These are phyloP conservation scores for Petunia hybrid DNA, from an alignment of 305 asterid genomes.

Conservation along the genomic window DNA sequence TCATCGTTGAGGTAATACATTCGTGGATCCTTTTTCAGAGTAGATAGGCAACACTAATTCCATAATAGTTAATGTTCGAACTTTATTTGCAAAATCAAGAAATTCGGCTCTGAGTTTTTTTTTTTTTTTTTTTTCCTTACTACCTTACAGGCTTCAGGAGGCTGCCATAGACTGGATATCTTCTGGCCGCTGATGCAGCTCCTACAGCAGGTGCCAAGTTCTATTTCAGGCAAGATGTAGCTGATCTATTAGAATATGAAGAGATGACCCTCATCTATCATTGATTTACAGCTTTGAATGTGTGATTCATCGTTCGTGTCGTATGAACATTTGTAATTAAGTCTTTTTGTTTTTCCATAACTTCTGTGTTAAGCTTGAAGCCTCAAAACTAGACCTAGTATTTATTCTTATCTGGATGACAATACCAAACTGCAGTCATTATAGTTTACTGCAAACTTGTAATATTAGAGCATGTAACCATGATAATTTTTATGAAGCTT, in stretches of 20 bases:
- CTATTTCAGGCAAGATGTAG: slow-evolving; percentile 48
- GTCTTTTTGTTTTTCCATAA: no score
- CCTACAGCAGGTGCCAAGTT: slow-evolving; percentile 53
- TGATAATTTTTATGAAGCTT: no score
- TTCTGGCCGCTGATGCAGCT: slow-evolving; percentile 97
- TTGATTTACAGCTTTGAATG: background rate
- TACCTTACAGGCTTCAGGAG: slow-evolving; percentile 65
- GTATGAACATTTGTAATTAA: background rate
- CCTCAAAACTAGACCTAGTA: background rate
- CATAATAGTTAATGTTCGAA: background rate
- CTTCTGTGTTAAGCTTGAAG: background rate
- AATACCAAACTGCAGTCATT: no score
- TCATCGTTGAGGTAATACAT: slow-evolving; percentile 74
- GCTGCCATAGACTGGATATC: slow-evolving; percentile 85
- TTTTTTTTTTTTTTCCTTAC: background rate
- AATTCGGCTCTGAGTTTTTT: background rate
- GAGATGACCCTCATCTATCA: background rate
- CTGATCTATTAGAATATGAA: background rate
- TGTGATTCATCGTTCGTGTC: background rate
- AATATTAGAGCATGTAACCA: no score
- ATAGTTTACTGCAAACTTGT: no score
- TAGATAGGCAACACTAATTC: background rate
- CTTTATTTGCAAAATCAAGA: background rate
- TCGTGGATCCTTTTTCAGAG: background rate
- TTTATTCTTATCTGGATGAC: no score